These are phyloP conservation scores for Lasiodiplodia citricola DNA, from an alignment of 2,329 filamentous ascomycete species.

Conservation along the genomic window DNA sequence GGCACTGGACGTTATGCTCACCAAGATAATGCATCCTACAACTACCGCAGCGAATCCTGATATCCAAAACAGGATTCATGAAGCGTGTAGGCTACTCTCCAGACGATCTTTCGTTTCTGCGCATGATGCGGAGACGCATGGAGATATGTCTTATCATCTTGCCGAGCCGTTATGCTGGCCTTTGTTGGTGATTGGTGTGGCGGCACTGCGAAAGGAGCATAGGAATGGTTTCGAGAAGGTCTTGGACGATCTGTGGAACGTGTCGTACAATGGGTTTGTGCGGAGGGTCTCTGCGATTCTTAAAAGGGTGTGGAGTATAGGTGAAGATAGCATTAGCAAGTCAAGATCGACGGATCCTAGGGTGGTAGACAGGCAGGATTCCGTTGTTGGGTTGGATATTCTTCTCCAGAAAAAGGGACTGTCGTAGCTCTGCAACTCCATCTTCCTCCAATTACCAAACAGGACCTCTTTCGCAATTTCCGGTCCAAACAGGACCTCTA, in stretches of 20 bases:
- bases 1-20: neutral
- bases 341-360: neutral
- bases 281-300: neutral
- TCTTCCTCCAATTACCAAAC: too few relatives aligned
- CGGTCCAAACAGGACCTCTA: too few relatives aligned
- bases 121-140: neutral
- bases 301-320: neutral
- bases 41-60: neutral
- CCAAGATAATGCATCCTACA: neutral
- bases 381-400: too few relatives aligned
- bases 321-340: neutral
- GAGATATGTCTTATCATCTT: neutral
- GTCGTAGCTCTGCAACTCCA: too few relatives aligned
- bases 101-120: neutral
- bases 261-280: neutral
- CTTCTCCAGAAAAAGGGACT: too few relatives aligned
- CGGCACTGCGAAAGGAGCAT: neutral
- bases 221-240: neutral
- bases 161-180: neutral
- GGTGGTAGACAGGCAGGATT: too few relatives aligned
- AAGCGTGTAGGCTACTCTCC: neutral
- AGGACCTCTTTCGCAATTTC: too few relatives aligned
- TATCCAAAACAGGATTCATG: neutral
- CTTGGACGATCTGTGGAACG: neutral
- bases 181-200: neutral